phyloP scores from a whole-genome alignment of 2,329 filamentous ascomycete species.

The Tolypocladium tundrense region DNA sequence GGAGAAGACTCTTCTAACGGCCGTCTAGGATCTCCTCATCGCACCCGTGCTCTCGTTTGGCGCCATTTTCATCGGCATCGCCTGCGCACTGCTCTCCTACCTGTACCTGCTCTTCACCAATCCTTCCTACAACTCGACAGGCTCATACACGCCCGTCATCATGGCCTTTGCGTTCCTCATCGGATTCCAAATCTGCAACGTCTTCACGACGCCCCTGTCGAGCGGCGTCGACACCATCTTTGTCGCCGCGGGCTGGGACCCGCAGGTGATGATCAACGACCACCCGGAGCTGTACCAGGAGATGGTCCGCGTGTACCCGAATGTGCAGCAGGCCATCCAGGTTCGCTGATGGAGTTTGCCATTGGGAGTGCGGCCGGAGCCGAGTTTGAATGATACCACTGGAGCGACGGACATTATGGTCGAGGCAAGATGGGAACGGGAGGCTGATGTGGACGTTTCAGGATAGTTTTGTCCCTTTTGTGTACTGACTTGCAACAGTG shows the following conservation, averaged over 20 bases:
- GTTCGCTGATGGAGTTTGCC: constrained; percentile 4
- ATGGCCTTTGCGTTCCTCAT: constrained; percentile 83
- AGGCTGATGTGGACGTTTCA: neutral
- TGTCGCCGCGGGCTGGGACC: constrained; percentile 62
- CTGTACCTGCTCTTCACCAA: constrained; percentile 76
- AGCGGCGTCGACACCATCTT: constrained; percentile 91
- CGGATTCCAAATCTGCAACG: constrained; percentile 78
- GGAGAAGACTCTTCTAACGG: neutral
- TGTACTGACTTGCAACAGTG: neutral
- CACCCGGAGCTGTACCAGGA: constrained; percentile 73
- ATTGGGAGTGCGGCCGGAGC: neutral
- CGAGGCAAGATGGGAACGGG: neutral
- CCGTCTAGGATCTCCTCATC: constrained; percentile 60
- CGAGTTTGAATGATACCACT: neutral
- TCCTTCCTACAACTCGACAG: constrained; percentile 63
- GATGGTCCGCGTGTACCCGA: constrained; percentile 74
- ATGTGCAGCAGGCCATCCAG: constrained; percentile 66
- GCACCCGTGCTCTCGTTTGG: constrained; percentile 67
- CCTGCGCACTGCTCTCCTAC: constrained; percentile 72
- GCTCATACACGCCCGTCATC: constrained; percentile 64
- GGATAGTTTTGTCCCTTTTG: neutral
- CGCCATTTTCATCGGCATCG: constrained; percentile 72
- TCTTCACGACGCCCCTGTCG: constrained; percentile 80
- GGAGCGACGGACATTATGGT: neutral
- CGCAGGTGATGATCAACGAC: constrained; percentile 65